Percentiles rank a stretch among this genome's conserved stretches.
Evolutionary conservation across 2,329 filamentous ascomycete genomes (phyloP).

Genomic region (Cladosporium cucumerinum): DNA sequence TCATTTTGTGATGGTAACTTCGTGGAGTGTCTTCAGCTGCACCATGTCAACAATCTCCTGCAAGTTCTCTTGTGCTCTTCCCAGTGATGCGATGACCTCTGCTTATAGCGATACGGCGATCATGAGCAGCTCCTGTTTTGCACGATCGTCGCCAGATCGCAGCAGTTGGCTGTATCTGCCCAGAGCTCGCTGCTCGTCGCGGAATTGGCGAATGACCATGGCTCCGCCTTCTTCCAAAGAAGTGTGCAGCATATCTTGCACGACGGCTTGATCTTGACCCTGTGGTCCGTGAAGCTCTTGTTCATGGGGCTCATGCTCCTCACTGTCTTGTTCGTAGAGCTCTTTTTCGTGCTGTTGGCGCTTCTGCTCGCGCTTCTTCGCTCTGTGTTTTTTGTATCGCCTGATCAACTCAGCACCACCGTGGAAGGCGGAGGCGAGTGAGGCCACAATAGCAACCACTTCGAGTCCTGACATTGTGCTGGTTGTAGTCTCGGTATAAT

Average conservation of each 20-base stretch:
- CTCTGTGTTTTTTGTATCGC: conserved; percentile 33
- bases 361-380: conserved; percentile 15
- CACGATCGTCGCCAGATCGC: conserved; percentile 33
- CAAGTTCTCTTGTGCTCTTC: conserved; percentile 1
- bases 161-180: conserved; percentile 36
- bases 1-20: conserved; percentile 3
- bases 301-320: neutral
- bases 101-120: conserved; percentile 4
- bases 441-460: conserved; percentile 40
- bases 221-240: conserved; percentile 39
- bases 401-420: conserved; percentile 39
- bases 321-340: conserved; percentile 16
- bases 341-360: neutral
- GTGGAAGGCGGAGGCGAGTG: conserved; percentile 43
- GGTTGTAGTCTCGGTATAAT: neutral
- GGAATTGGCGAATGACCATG: conserved; percentile 39
- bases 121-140: conserved; percentile 16
- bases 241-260: conserved; percentile 39
- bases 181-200: conserved; percentile 33
- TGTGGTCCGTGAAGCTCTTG: conserved; percentile 18
- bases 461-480: conserved; percentile 28
- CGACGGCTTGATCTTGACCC: conserved; percentile 22
- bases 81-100: conserved; percentile 5
- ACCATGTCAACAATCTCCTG: conserved; percentile 3
- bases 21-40: neutral